Evolutionary conservation across 768 basidiomycete species (phyloP), one percentile per base, ranked within the genome.

Genomic region (Amyloporia xantha): DNA sequence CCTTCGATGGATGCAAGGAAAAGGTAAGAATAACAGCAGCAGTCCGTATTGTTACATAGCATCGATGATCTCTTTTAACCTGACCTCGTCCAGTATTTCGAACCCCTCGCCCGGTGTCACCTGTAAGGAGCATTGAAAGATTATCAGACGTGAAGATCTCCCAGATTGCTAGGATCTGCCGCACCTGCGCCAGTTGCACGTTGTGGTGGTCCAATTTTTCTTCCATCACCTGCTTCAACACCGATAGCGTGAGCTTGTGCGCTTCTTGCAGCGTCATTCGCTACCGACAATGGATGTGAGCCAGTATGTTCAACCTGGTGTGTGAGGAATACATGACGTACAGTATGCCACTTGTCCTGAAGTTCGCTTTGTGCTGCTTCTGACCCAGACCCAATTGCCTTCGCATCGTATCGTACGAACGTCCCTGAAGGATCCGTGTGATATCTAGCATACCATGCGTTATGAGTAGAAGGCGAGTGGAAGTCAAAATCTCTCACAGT

Each of bases 381-480:
- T 44, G 91, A 94, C 36, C 96, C 96, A 25, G 91, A 94, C 21
- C 96, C 96, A 61, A 99, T 98, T 5, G 96, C 96, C 68, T 98
- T 99, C 27, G 96, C 96, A 55, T 97, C 88, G 61, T 96, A 97
- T 49, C 91, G 84, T 58, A 93, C 87, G 61, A 92, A 97, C 13
- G 96, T 98, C 11, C 96, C 96, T 17, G 95, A 98, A 3, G 96
- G 96, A 70, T 99, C 96, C 25, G 95, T 96, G 66, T 99, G 95
- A 68, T 81, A 98, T 62, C 95, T 98, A 61, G 5, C 35, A 21
- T 27, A 30, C 51, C 30, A 26, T 26, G 25, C 30, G 48, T 46
- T 17, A 48, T 10, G 33, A 21, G 12, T 23, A 37, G 17, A 9
- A 23, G 13, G 37, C 6, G 6, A 4, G 15, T 26, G 26, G 7